These are phyloP conservation scores for Fraxinus platypoda DNA, from an alignment of 305 asterid genomes.

Conservation along the genomic window DNA sequence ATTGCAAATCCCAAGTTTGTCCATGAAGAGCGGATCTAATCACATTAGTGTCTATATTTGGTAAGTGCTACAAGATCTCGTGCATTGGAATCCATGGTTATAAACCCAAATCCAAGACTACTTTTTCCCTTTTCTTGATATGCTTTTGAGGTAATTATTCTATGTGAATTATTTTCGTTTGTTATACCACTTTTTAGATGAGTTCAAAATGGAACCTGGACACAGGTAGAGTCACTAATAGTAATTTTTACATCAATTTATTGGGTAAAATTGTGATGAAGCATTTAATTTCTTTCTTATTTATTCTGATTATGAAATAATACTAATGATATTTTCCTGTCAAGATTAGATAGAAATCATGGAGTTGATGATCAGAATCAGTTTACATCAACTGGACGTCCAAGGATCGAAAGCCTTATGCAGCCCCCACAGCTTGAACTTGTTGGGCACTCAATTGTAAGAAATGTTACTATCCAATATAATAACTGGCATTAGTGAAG, in stretches of 20 bases:
- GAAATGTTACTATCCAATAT: slow-evolving; percentile 21
- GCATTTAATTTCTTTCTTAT: neutral
- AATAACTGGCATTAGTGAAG: neutral
- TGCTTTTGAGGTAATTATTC: neutral
- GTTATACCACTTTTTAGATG: neutral
- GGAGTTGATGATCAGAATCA: slow-evolving; percentile 32
- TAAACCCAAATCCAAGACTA: neutral
- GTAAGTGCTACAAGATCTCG: neutral
- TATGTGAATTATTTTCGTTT: neutral
- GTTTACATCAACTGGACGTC: slow-evolving; percentile 43
- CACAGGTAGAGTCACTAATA: neutral
- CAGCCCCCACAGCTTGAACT: slow-evolving; percentile 59
- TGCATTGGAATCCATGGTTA: neutral
- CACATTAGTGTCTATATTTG: neutral
- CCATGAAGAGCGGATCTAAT: neutral
- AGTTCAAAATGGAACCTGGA: neutral
- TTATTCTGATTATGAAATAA: neutral
- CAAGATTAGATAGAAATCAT: slow-evolving; percentile 44
- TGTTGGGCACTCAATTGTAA: slow-evolving; percentile 70
- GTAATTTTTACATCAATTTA: neutral
- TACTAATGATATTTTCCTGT: slow-evolving; percentile 23
- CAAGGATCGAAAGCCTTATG: slow-evolving; percentile 37
- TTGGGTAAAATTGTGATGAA: neutral
- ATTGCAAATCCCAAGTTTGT: neutral
- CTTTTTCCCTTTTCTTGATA: neutral